Base-by-base conservation (phyloP, 2,329 filamentous ascomycete genomes). In the Gnomoniopsis sp. region DNA sequence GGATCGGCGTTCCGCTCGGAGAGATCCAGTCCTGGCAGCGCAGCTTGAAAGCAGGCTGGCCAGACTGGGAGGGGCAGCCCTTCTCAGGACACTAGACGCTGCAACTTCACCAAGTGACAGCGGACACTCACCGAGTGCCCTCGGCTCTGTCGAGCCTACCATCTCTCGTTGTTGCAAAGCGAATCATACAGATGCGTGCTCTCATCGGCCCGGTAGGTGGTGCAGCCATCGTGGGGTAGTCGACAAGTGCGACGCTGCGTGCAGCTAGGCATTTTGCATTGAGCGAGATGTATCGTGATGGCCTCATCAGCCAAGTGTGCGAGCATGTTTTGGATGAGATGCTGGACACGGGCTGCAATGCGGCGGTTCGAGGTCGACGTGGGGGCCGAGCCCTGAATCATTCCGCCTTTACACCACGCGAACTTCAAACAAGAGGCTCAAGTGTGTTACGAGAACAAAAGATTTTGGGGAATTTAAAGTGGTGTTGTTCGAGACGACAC, bases 31-130 rank as follows among this genome's bases (percentile, higher is more conserved):
- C 14, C n/a, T 55, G 47, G 44, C 49, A 17, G 49, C 49, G 60
- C 57, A 57, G 57, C 43, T 41, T 51, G 49, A 59, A 43, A 53
- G 55, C 57, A 62, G 52, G 58, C 55, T 61, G 26, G 26, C 26
- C 26, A 44, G 36, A n/a, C n/a, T n/a, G 17, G 36, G 22, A 23
- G 48, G 49, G 58, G 44, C 57, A 62, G 49, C 53, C 53, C 14
- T 34, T 48, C 55, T 48, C 33, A 47, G 44, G 26, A 49, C 26
- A 51, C 43, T 44, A 49, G 15, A 21, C 38, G 21, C 60, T 59
- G 53, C 60, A 55, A 57, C 49, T 51, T 38, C 49, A 23, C 49
- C 57, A 62, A 52, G 52, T 47, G 47, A 43, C 36, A 14, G 19
- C 44, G n/a, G 53, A 59, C 49, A 50, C 12, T 23, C 21, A 34